Percentiles rank a stretch among this genome's conserved stretches.
phyloP scores from a whole-genome alignment of 225 moss, liverwort and hornwort genomes.

The Polytrichum formosum region DNA sequence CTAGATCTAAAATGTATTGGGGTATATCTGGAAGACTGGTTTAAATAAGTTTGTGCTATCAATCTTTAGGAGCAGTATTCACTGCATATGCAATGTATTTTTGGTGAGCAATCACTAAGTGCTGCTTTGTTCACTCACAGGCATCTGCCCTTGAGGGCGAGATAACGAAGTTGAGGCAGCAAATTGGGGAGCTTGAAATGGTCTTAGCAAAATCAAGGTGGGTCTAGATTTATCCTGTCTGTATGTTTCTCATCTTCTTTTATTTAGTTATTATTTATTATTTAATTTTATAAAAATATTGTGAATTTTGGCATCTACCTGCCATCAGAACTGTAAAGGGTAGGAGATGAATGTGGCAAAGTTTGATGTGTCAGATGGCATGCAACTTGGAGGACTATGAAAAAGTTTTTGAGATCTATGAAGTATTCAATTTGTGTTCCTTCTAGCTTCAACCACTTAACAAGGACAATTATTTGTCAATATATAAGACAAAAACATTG shows the following conservation, averaged over 20 bases:
- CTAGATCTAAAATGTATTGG: no score
- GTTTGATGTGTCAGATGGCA: not conserved
- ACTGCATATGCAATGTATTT: no score
- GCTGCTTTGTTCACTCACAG: conserved; percentile 19
- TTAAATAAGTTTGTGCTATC: no score
- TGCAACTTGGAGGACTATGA: no score
- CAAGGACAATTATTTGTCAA: no score
- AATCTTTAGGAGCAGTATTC: no score
- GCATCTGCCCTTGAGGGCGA: conserved; percentile 61
- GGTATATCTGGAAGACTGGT: no score
- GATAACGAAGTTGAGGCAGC: conserved; percentile 48
- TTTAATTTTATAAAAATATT: not conserved
- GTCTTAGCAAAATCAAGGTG: conserved; percentile 65
- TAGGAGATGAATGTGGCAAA: not conserved
- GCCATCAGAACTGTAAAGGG: not conserved
- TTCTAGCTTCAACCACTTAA: no score
- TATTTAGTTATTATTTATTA: not conserved
- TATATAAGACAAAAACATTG: no score
- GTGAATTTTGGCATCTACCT: not conserved
- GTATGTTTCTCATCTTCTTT: not conserved
- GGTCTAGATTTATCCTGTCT: not conserved
- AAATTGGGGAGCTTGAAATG: conserved; percentile 59
- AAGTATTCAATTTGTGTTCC: no score
- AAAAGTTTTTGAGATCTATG: no score
- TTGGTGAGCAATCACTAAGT: no score